These are phyloP conservation scores for Monosporascus sp. DNA, from an alignment of 2,329 filamentous ascomycete genomes.

Conservation along the genomic window DNA sequence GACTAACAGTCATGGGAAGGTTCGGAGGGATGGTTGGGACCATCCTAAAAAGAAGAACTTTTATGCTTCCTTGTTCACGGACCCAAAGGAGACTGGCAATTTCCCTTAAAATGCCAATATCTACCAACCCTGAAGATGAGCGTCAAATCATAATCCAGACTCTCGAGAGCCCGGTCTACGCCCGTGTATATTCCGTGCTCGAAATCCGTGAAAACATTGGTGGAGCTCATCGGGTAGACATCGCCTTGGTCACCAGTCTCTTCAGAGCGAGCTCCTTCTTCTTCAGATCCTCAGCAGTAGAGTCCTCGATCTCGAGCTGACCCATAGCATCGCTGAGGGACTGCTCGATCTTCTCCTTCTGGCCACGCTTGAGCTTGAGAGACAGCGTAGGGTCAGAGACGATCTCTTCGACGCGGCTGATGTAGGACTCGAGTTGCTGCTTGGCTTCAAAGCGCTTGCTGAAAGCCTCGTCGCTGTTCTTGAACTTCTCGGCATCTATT, in stretches of 20 bases:
- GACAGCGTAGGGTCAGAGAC: conserved; percentile 93
- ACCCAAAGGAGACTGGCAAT: conserved; percentile 16
- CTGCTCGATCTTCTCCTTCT: conserved; percentile 99
- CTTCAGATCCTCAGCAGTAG: conserved; percentile 89
- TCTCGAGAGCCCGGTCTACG: conserved; percentile 20
- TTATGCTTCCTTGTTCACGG: conserved; percentile 20
- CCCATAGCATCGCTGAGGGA: conserved; percentile 96
- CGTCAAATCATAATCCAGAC: conserved; percentile 20
- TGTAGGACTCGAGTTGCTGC: conserved; percentile 99
- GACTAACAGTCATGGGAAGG: conserved; percentile 14
- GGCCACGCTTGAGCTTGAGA: conserved; percentile 96
- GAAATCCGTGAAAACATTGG: conserved; percentile 17
- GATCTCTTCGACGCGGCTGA: conserved; percentile 97
- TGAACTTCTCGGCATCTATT: conserved; percentile 92
- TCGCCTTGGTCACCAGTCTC: conserved; percentile 97
- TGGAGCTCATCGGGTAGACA: conserved; percentile 74
- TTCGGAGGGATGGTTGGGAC: conserved; percentile 20
- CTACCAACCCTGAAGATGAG: conserved; percentile 19
- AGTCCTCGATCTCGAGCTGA: conserved; percentile 93
- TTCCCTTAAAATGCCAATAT: conserved; percentile 20
- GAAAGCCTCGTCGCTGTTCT: conserved; percentile 95
- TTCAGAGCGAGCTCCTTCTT: conserved; percentile 99
- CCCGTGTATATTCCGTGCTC: conserved; percentile 24
- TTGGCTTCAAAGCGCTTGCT: conserved; percentile 99
- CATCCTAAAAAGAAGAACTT: conserved; percentile 27